Base-by-base conservation (phyloP, 345 rosid genomes). In the Arabis hirsuta region DNA sequence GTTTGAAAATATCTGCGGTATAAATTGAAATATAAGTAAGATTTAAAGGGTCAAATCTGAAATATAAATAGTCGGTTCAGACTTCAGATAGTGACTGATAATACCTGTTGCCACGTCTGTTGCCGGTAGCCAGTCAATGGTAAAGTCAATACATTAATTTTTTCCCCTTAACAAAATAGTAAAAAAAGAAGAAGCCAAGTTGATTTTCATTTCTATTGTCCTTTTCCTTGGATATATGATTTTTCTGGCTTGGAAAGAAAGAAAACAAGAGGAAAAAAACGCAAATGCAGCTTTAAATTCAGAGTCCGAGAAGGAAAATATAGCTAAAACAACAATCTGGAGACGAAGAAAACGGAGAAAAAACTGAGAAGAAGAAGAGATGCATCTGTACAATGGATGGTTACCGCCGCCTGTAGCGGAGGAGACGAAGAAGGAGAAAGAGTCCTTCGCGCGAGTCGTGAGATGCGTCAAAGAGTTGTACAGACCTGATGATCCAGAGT, bases 371-470 rank as follows among this genome's bases (percentile, higher is more conserved):
- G 47, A 67, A 52, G 73, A 46, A 51, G 46, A 58, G 72, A 95
- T 91, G 99, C 99, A 95, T 83, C 89, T 91, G 67, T 91, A 88
- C 84, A 91, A 95, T 82, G 96, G 84, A 27, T 91, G 96, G 99
- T 73, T 95, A 68, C 99, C 99, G 19, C 99, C 96, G 20, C 93
- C 93, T 36, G 92, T 95, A 65, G 97, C 86, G 64, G 93, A 86
- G 78, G 90, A 86, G 76, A 84, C 96, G 64, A 82, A 76, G 84
- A 83, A 80, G 73, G 99, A 95, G 84, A 79, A 78, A 36, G 87
- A 91, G 61, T 88, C 99, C 5, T 95, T 95, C 80, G 83, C 91
- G 24, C 78, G 78, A 4, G 96, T 85, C 9, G 84, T 95, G 52
- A 75, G 72, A 67, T 82, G 92, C 72, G 85, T 95, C 78, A 85